Base-by-base conservation (phyloP, 148 eudicot species). In the Diospyros kaki region DNA sequence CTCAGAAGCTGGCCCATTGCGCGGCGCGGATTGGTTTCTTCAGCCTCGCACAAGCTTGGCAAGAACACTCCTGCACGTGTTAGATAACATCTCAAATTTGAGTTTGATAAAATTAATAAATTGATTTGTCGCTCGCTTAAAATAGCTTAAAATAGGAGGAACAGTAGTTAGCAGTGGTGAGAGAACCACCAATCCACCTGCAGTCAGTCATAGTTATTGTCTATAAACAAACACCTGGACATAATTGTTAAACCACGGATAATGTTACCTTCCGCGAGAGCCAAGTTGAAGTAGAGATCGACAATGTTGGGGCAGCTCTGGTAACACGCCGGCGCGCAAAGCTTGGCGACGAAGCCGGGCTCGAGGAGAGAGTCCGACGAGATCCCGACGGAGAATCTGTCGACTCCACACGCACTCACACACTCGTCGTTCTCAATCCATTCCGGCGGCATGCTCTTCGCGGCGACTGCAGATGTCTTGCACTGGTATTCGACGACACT, bases 271-370 rank as follows among this genome's bases (percentile, higher is more conserved):
- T 89, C 96, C 54, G 87, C 93, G 6, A 86, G 89, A 72, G 93
- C 96, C 56, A 91, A 89, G 55, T 84, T 89, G 87, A 87, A 89
- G 82, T 91, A 91, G 45, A 91, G 93, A 75, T 91, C 96, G 14
- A 91, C 83, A 42, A 91, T 69, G 69, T 91, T 91, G 74, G 91
- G 90, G 80, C 96, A 91, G 48, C 39, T 74, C 11, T 69, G 41
- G 75, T 87, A 91, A 80, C 96, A 91, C 40, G 76, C 78, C 42
- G 82, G 64, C 0, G 96, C 89, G 86, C 96, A 91, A 60, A 90
- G 89, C 81, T 87, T 88, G 9, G 68, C 74, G 15, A 86, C 76
- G 72, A 87, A 90, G 9, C 75, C 86, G 28, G 84, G 53, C 28
- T 90, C 92, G 4, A 90, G 78, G 12, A 90, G 89, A 61, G 92